Evolutionary conservation across 192 early-diverging fungal genomes (phyloP), one percentile per base, ranked within the genome.

Genomic region (Entophlyctis luteolus): DNA sequence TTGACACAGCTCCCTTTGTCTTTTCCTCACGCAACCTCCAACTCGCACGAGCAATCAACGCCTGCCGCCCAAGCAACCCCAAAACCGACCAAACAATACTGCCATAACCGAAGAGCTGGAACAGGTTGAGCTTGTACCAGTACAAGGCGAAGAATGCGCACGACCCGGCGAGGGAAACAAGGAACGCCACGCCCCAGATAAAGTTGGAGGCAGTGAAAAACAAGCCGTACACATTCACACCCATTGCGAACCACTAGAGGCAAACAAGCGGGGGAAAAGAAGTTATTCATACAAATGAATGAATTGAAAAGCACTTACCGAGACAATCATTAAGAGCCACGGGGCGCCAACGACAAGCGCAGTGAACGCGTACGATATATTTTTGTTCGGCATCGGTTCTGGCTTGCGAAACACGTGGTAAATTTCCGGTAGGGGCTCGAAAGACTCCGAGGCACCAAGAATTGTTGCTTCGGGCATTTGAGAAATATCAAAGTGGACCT

Each of bases 71-170:
- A 10, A 81, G 32, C 0, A 72, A 53, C 14, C 59, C 67, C 14
- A 76, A 76, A 0, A 71, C 57, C n/a, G 50, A 8, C 60, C 62
- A 60, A n/a, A 75, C 27, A 3, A 70, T 47, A 55, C 57, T 52
- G 10, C 79, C 79, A 48, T 76, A 81, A 12, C 73, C 76, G 48
- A 81, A 58, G 37, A 81, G 52, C 55, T 81, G 77, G 75, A 81
- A 81, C 62, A 81, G 36, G 59, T 79, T 81, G 42, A 78, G 39
- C 27, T 58, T 29, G 22, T 72, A 23, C 76, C 76, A 81, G 70
- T 72, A 81, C 12, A 75, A 38, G 62, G 71, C 69, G 53, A 77
- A 76, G 22, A 81, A 63, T 5, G 37, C 28, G 31, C 68, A 45
- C 34, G 55, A 77, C 12, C 55, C 45, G 38, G 59, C 68, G 5